Percentiles rank a stretch among this genome's conserved stretches.
phyloP scores from a whole-genome alignment of 805 yeast species.

The Sugiyamaella valdiviana region DNA sequence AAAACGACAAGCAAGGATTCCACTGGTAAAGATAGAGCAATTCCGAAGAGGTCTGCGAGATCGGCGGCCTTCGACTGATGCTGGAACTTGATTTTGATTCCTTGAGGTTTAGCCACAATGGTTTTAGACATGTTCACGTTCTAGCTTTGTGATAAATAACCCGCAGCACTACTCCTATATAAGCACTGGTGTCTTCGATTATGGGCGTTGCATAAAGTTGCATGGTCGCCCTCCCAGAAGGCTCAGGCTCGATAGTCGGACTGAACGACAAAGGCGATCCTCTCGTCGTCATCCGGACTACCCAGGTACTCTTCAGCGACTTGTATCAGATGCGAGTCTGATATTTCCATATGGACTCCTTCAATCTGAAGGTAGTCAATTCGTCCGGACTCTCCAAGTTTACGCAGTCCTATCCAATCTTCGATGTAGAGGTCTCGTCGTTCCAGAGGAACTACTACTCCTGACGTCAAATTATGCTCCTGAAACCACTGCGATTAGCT shows the following conservation, averaged over 20 bases:
- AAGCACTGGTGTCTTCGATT: neutral
- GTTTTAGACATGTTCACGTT: neutral
- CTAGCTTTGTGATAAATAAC: neutral
- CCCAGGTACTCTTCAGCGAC: conserved; percentile 24
- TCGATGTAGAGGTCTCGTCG: conserved; percentile 45
- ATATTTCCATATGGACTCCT: conserved; percentile 61
- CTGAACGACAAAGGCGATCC: neutral
- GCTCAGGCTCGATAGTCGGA: neutral
- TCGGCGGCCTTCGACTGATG: neutral
- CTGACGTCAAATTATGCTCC: conserved; percentile 44
- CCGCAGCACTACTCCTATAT: neutral
- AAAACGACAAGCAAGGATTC: neutral
- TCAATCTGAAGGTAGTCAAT: conserved; percentile 48
- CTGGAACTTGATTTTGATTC: neutral
- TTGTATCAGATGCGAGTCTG: conserved; percentile 42
- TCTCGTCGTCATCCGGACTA: neutral
- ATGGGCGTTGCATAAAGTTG: neutral
- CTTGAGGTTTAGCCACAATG: neutral
- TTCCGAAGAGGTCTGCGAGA: neutral
- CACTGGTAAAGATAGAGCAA: neutral
- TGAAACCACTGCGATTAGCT: conserved; percentile 37
- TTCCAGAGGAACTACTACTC: conserved; percentile 39
- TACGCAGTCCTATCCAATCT: conserved; percentile 55
- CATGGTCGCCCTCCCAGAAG: too few species aligned
- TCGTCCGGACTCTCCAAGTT: conserved; percentile 38